Evolutionary conservation across 208 protist genomes (phyloP).

Genomic region (Willaertia magna): DNA sequence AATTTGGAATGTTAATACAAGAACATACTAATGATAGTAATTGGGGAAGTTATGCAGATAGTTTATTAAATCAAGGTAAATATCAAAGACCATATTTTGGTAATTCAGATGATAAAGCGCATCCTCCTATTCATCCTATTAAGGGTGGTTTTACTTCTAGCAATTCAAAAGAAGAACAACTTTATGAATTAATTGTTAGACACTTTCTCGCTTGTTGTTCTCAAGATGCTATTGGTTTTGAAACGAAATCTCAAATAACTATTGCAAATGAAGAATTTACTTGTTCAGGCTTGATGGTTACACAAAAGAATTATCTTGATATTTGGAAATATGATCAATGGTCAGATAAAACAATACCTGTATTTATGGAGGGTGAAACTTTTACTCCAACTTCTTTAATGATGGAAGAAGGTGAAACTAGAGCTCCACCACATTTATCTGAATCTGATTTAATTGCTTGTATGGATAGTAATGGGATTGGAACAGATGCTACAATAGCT

Average conservation of each 20-base stretch:
- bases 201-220: conserved; percentile 95
- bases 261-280: conserved; percentile 68
- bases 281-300: conserved; percentile 64
- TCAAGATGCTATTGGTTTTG: conserved; percentile 63
- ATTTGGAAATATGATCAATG: conserved; percentile 58
- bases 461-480: conserved; percentile 95
- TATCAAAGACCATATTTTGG: conserved; percentile 81
- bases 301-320: conserved; percentile 80
- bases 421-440: conserved; percentile 79
- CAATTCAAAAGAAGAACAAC: conserved; percentile 32
- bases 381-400: conserved; percentile 66
- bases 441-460: conserved; percentile 91
- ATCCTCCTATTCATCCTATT: conserved; percentile 94
- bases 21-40: conserved; percentile 20
- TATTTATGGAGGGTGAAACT: conserved; percentile 62
- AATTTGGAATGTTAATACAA: conserved; percentile 20
- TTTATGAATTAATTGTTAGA: conserved; percentile 89
- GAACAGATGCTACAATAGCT: conserved; percentile 97
- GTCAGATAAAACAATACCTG: conserved; percentile 63
- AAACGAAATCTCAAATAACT: conserved; percentile 55
- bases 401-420: conserved; percentile 64
- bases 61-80: conserved; percentile 34
- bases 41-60: conserved; percentile 44
- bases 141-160: conserved; percentile 33
- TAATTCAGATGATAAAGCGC: conserved; percentile 86